Percentiles rank a stretch among this genome's conserved stretches.
These are phyloP conservation scores for Fusarium citri DNA, from an alignment of 2,329 filamentous ascomycete genomes.

Conservation along the genomic window DNA sequence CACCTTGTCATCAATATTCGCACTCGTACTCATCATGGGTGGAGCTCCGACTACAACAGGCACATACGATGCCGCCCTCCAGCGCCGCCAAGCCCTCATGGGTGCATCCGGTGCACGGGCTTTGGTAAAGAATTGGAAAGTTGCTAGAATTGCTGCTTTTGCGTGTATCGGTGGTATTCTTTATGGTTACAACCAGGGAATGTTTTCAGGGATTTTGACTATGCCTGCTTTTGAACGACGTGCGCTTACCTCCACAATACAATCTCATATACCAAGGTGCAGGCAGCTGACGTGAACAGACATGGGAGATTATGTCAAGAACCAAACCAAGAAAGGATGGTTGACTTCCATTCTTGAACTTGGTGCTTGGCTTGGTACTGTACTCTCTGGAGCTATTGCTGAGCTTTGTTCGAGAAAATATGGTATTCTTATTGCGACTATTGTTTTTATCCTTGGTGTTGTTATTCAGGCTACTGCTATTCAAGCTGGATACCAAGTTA, in stretches of 20 bases:
- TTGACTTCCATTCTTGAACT: conserved; percentile 77
- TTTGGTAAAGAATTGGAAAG: conserved; percentile 69
- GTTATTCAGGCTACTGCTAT: conserved; percentile 74
- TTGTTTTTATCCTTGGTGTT: conserved; percentile 77
- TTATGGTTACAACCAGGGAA: conserved; percentile 80
- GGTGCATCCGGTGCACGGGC: conserved; percentile 63
- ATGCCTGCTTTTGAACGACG: conserved; percentile 66
- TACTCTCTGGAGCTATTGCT: conserved; percentile 78
- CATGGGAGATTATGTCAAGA: conserved; percentile 66
- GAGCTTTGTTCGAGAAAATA: conserved; percentile 77
- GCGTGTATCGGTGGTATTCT: conserved; percentile 71
- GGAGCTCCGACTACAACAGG: conserved; percentile 17
- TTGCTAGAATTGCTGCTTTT: conserved; percentile 70
- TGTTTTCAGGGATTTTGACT: conserved; percentile 68
- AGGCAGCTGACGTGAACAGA: conserved; percentile 53
- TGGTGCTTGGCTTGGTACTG: conserved; percentile 79
- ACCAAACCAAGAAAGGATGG: conserved; percentile 69
- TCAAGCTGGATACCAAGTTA: conserved; percentile 65
- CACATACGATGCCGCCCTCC: conserved; percentile 63
- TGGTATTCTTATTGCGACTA: conserved; percentile 72
- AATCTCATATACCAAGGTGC: too few relatives aligned
- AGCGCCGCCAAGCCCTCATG: conserved; percentile 65
- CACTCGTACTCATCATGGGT: conserved; percentile 13
- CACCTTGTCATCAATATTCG: background rate
- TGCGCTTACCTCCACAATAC: conserved; percentile 46